Base-by-base conservation (phyloP, 768 basidiomycete genomes). In the Suillus bovinus region DNA sequence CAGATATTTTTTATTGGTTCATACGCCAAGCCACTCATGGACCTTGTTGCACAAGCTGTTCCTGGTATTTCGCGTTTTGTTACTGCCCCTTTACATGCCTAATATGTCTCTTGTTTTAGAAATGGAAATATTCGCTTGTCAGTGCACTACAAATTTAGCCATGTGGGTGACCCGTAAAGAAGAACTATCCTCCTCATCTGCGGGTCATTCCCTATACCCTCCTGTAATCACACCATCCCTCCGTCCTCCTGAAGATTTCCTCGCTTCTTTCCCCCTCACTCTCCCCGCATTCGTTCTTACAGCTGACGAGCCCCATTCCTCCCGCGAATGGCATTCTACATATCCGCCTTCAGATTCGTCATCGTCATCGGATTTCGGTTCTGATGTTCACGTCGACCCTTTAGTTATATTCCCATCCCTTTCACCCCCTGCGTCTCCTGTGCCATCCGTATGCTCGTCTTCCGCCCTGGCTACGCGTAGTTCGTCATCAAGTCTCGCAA, bases 1-100 rank as follows among this genome's bases (percentile, higher is more conserved):
- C 97, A 99, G 74, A 86, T 98, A 20, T 94, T 87, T 67, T 99
- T 99, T 76, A 91, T 94, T 67, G 84, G 83, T 59, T 80, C 81
- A 3, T 98, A 93, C 71, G 91, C 89, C 47, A 85, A 86, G 68
- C 96, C 96, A 1, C 79, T 99, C 27, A 86, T 97, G 62, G 86
- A 92, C 64, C 76, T 93, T 44, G 87, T 89, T 3, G 81, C 88
- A 4, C 79, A 78, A 52, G 90, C 86, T 24, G 80, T 97, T 55
- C 92, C 93, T 56, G 86, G 92, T 92, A 68, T 54, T 38, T 20
- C 11, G 17, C 41, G 11, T 38, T 20, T 55, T 24, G 24, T 42
- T 47, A 7, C 52, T 33, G 34, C 13, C 20, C 17, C n/a, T 59
- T 57, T n/a, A 27, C 31, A 4, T 5, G 53, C 2, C 46, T 38